phyloP scores from a whole-genome alignment of 352 stramenopile genomes.

The Phytophthora cactorum region DNA sequence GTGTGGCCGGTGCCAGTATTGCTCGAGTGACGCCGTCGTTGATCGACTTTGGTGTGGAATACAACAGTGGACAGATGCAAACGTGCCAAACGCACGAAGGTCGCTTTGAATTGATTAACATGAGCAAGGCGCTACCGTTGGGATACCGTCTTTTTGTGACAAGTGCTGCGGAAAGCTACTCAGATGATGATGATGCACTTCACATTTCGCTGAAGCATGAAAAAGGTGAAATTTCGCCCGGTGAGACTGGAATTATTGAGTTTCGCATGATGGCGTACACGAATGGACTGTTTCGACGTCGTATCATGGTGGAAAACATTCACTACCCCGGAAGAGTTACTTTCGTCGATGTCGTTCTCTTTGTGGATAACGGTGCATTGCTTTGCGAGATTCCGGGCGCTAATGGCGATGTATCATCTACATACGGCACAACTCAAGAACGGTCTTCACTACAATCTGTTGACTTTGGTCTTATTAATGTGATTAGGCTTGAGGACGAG shows the following conservation, averaged over 20 bases:
- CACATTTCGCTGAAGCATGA: constrained; percentile 72
- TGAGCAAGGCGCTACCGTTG: constrained; percentile 82
- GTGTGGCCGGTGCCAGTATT: constrained; percentile 81
- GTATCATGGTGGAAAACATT: constrained; percentile 86
- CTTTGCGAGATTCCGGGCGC: constrained; percentile 41
- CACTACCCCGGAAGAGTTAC: constrained; percentile 84
- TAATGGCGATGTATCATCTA: constrained; percentile 1
- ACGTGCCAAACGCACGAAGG: constrained; percentile 65
- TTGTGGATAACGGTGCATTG: constrained; percentile 80
- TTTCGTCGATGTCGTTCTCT: constrained; percentile 79
- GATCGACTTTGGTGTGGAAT: constrained; percentile 86
- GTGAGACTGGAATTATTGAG: constrained; percentile 56
- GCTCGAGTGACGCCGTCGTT: constrained; percentile 62
- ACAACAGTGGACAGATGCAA: constrained; percentile 52
- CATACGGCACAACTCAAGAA: constrained; percentile 6
- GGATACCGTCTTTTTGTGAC: constrained; percentile 80
- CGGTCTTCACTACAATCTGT: constrained; percentile 29
- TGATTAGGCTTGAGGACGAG: constrained; percentile 80
- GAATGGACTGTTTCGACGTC: constrained; percentile 79
- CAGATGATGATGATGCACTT: constrained; percentile 77
- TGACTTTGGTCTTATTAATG: constrained; percentile 68
- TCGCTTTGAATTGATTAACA: constrained; percentile 79
- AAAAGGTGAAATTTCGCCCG: constrained; percentile 74
- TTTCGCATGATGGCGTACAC: constrained; percentile 74
- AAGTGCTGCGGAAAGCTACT: constrained; percentile 68